Evolutionary conservation across 2,329 filamentous ascomycete genomes (phyloP), one percentile per base, ranked within the genome.

Genomic region (Pyrenochaeta sp.): DNA sequence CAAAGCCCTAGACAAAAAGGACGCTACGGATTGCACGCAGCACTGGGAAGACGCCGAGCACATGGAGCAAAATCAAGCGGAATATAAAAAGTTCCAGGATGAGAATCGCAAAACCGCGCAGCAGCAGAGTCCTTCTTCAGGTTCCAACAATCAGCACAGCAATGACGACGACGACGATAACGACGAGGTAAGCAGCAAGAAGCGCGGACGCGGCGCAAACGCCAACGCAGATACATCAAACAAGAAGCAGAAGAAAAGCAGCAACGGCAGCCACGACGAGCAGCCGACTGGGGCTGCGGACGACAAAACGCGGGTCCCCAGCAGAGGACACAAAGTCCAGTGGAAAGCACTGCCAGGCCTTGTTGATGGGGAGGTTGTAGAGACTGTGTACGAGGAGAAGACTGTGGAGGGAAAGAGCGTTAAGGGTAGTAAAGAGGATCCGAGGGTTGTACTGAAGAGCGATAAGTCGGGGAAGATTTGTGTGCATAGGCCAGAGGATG

Each of bases 401-500:
- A 71, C 71, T 32, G 73, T 81, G 8, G 76, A 79, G 40, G 78
- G 79, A 2, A 78, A 81, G 65, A 66, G 67, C 30, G 75, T 79
- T 40, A 79, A 81, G 65, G 79, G 71, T 1, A 78, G 72, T 42
- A 75, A 79, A 53, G 73, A 79, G 42, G 80, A 81, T 64, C 79
- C 80, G 4, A 74, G 74, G 61, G 67, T 82, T 44, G 78, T 82
- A 19, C 58, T 81, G 57, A 79, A 74, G 65, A 78, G 71, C 47
- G 73, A 67, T 9, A 71, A 67, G 48, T 76, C 73, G 37, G 78
- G 77, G 10, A 80, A 80, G 69, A 72, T 78, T 28, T 77, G 72
- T 32, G 78, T 81, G 49, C 79, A 81, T 51, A 81, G 81, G 68
- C 76, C 79, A 3, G 77, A 81, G 22, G 76, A 73, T 32, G 77